Conservation (phyloP, 2,329 filamentous ascomycete species). For the Epichloe glyceriae region DNA sequence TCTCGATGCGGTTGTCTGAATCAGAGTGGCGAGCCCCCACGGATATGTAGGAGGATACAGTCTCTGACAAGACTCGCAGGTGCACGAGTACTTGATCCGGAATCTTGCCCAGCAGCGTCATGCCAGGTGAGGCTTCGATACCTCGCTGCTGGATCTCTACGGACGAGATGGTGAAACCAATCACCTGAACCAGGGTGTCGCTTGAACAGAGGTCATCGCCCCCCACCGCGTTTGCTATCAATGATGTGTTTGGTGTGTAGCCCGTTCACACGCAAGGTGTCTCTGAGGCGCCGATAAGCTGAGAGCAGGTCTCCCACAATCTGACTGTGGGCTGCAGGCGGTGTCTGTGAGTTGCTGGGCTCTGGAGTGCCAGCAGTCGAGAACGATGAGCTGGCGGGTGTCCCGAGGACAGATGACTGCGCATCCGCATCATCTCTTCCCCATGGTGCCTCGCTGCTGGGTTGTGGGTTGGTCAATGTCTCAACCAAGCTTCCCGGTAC, state of each 20-base stretch:
- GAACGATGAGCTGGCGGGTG: conserved; percentile 30
- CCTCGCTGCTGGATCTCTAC: conserved; percentile 89
- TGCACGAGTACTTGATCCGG: conserved; percentile 76
- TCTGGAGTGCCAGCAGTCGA: conserved; percentile 20
- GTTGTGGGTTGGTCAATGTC: conserved; percentile 22
- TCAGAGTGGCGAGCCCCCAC: conserved; percentile 55
- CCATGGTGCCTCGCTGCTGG: conserved; percentile 30
- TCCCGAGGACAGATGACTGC: conserved; percentile 21
- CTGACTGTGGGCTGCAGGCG: conserved; percentile 5
- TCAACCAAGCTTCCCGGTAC: conserved; percentile 26
- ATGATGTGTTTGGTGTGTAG: conserved; percentile 29
- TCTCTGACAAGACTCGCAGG: conserved; percentile 78
- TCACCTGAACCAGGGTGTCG: conserved; percentile 49
- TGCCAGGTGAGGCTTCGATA: conserved; percentile 56
- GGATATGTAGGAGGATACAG: conserved; percentile 70
- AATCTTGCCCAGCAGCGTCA: conserved; percentile 70
- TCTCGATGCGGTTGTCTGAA: conserved; percentile 46
- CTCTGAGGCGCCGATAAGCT: conserved; percentile 47
- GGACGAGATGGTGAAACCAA: conserved; percentile 77
- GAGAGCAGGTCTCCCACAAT: conserved; percentile 41
- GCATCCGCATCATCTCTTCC: conserved; percentile 20
- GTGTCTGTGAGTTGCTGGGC: conserved; percentile 7
- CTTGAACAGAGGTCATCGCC: conserved; percentile 36
- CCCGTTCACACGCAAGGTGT: conserved; percentile 44
- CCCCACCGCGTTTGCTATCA: conserved; percentile 15